Evolutionary conservation across 2,329 filamentous ascomycete genomes (phyloP), one percentile per base, ranked within the genome.

Genomic region (Fusarium solani-melongenae): DNA sequence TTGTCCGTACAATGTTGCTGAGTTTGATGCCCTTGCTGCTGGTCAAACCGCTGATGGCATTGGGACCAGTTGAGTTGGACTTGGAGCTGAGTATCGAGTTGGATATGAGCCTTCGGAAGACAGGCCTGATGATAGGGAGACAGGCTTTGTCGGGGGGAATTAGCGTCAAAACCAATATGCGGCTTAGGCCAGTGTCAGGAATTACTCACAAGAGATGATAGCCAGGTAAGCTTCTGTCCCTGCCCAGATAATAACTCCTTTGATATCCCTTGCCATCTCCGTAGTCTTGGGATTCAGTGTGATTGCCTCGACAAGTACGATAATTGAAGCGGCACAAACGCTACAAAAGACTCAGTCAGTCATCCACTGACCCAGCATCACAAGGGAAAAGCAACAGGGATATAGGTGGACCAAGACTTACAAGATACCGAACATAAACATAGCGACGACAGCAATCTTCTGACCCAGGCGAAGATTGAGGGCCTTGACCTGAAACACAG

Each of bases 401-500:
- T 14, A 20, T 27, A 33, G 4, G 12, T 5, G 12, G 8, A 36
- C 1, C n/a, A 49, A 20, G 34, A 66, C 70, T 17, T 36, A 72
- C 70, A 72, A 72, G 62, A 72, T 72, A 72, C 70, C 70, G 62
- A 72, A 72, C 70, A 72, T 72, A 14, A 72, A 72, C 57, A 72
- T 51, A 15, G 69, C 70, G 6, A 72, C 61, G 20, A 72, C 70
- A 36, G 70, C 70, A 31, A 72, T 53, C 70, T 72, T 72, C 29
- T 72, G 70, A 1, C 70, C 70, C 1, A 22, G 20, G 1, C 61
- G 70, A 51, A 72, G 69, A 46, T 72, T 66, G 10, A 72, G 44
- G 5, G 12, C 69, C 65, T 72, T 72, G 6, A 72, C 70, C 44
- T 72, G 70, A 20, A 72, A 72, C 33, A 72, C 55, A 46, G 70